Percentiles rank a stretch among this genome's conserved stretches.
These are phyloP conservation scores for Eremothecium gossypii DNA, from an alignment of 1,139 yeast genomes.

Conservation along the genomic window DNA sequence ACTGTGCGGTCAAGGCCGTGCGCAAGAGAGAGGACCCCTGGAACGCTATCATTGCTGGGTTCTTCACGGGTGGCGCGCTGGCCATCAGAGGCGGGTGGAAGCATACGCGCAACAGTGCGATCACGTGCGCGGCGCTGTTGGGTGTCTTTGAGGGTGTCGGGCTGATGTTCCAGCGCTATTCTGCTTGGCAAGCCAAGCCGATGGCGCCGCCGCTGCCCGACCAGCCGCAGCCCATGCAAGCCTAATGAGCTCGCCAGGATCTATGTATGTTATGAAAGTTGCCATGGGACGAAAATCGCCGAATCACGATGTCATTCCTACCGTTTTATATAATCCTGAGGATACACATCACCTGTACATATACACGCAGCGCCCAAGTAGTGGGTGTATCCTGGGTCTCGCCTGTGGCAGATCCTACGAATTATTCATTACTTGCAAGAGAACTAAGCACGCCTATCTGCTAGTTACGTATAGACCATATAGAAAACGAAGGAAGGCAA, in stretches of 20 bases:
- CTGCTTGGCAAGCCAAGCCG: conserved; percentile 80
- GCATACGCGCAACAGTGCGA: conserved; percentile 93
- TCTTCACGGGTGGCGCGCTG: conserved; percentile 95
- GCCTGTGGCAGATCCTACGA: not conserved
- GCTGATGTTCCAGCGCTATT: conserved; percentile 83
- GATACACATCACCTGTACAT: not conserved
- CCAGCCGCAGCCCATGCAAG: conserved; percentile 36
- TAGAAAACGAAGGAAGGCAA: no score
- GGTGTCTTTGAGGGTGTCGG: conserved; percentile 99
- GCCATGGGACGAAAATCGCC: not conserved
- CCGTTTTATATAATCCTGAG: not conserved
- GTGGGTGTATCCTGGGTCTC: not conserved
- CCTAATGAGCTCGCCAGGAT: conserved; percentile 9
- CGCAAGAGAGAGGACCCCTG: conserved; percentile 98
- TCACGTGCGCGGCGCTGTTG: conserved; percentile 92
- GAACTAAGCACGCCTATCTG: no score
- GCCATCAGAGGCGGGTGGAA: conserved; percentile 99
- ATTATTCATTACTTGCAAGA: not conserved
- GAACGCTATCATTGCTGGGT: conserved; percentile 97
- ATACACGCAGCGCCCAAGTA: not conserved
- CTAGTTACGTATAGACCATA: no score
- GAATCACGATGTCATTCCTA: not conserved
- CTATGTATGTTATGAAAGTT: not conserved
- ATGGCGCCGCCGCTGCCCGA: conserved; percentile 70
- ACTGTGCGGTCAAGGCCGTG: conserved; percentile 89